Evolutionary conservation across 495 filamentous ascomycete genomes (phyloP).

Genomic region (Cladorrhinum samala): DNA sequence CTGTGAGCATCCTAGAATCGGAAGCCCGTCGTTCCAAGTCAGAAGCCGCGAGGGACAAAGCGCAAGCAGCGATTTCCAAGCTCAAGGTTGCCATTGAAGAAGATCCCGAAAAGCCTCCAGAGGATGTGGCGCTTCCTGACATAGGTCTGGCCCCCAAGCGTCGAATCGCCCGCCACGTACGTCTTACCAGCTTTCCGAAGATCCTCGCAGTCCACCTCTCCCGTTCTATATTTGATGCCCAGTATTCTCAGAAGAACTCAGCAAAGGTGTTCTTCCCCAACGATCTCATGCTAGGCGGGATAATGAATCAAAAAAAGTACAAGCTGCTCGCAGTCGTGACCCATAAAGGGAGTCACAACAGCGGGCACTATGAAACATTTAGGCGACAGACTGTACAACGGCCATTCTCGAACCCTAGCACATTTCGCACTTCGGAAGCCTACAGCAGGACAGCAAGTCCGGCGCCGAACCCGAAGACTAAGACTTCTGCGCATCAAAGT

Average conservation of each 20-base stretch:
- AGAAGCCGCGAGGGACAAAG: conserved; percentile 41
- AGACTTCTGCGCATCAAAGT: conserved; percentile 1
- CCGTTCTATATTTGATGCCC: conserved; percentile 76
- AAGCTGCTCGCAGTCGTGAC: conserved; percentile 82
- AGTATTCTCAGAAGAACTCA: conserved; percentile 80
- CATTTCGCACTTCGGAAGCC: conserved; percentile 62
- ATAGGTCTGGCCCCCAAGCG: conserved; percentile 67
- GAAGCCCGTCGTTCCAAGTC: conserved; percentile 36
- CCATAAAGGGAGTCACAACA: conserved; percentile 93
- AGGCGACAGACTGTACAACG: conserved; percentile 67
- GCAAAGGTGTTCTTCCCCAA: conserved; percentile 93
- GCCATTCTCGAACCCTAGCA: conserved; percentile 76
- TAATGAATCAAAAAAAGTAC: conserved; percentile 72
- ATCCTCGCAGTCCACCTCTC: conserved; percentile 89
- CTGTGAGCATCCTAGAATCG: conserved; percentile 34
- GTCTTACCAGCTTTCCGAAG: conserved; percentile 79
- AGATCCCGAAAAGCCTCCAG: conserved; percentile 70
- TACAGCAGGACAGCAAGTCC: conserved; percentile 51
- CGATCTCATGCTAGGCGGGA: conserved; percentile 67
- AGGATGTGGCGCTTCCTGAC: conserved; percentile 70
- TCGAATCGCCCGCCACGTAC: conserved; percentile 76
- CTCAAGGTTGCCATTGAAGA: conserved; percentile 58
- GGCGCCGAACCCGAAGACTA: conserved; percentile 38
- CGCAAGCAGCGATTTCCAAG: conserved; percentile 41
- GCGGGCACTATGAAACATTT: conserved; percentile 96